Evolutionary conservation across 1,139 yeast species (phyloP), one percentile per base, ranked within the genome.

Genomic region (Sugiyamaella castrensis): DNA sequence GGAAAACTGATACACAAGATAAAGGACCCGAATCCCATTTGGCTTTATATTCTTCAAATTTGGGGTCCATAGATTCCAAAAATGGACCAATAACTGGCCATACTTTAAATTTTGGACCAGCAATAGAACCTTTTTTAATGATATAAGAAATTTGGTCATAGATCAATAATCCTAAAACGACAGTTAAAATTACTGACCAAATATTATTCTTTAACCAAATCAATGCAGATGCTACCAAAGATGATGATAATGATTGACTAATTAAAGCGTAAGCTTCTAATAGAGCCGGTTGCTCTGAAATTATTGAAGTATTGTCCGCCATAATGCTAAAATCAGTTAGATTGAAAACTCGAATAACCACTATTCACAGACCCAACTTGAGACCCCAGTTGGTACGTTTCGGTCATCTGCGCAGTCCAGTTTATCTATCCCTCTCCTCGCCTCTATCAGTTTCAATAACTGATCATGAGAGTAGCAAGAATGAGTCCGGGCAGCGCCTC

Each of bases 31-130:
- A 83, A 60, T 80, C 82, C 98, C 98, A 92, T 69, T 92, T 92
- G 48, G 87, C 87, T 67, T 80, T 75, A 69, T 92, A 92, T 64
- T 86, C 96, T 65, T 87, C 96, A 66, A 92, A 92, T 69, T 91
- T 91, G 30, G 98, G 98, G 71, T 92, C 92, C 65, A 92, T 74
- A n/a, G 95, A 84, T 67, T 92, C 98, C 68, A 92, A 74, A 62
- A 92, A 92, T 2, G 98, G 98, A 4, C 98, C 98, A 59, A 92
- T 91, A 48, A 92, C 75, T 1, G 98, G 98, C 89, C 95, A 91
- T 47, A 89, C 60, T 69, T 92, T 92, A 67, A 77, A 80, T 40
- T 72, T 68, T 19, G 98, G 98, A 26, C 98, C 98, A 10, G 89
- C 96, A 66, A 91, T 88, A 39, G 78, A 66, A 37, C 97, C 97